These are phyloP conservation scores for Globisporangium recalcitrans DNA, from an alignment of 352 stramenopile species.

Conservation along the genomic window DNA sequence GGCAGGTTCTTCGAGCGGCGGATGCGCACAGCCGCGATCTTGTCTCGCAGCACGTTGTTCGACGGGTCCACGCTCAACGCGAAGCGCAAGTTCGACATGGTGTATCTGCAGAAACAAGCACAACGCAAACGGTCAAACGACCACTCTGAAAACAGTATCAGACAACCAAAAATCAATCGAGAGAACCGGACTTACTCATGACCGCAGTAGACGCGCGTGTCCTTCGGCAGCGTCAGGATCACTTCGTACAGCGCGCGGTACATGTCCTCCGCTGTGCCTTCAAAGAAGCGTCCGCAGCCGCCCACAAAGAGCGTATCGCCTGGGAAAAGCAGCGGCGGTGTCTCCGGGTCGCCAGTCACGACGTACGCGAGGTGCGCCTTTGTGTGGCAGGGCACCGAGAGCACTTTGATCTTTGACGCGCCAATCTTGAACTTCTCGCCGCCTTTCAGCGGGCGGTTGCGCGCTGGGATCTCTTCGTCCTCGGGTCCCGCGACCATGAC, in stretches of 20 bases:
- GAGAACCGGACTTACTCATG: constrained; percentile 49
- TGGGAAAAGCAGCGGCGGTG: constrained; percentile 75
- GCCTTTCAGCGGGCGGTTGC: constrained; percentile 56
- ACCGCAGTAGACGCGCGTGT: constrained; percentile 87
- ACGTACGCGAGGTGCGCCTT: constrained; percentile 82
- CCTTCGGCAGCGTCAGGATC: constrained; percentile 77
- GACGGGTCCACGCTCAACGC: constrained; percentile 91
- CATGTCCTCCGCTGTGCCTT: constrained; percentile 87
- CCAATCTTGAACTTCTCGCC: constrained; percentile 84
- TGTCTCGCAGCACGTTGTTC: constrained; percentile 82
- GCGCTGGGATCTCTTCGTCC: constrained; percentile 70
- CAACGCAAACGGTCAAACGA: neutral
- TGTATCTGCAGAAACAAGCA: constrained; percentile 54
- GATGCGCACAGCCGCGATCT: constrained; percentile 80
- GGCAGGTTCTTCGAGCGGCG: constrained; percentile 80
- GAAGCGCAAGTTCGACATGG: constrained; percentile 90
- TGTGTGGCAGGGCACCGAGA: constrained; percentile 84
- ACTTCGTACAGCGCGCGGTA: constrained; percentile 85
- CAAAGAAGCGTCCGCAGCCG: constrained; percentile 84
- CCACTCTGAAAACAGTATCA: neutral
- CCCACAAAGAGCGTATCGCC: constrained; percentile 87
- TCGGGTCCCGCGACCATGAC: constrained; percentile 66
- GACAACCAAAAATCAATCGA: neutral
- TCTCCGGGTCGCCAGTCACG: constrained; percentile 72
- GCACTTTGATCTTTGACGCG: constrained; percentile 59